These are phyloP conservation scores for Fusarium austroafricanum DNA, from an alignment of 2,329 filamentous ascomycete genomes.

Conservation along the genomic window DNA sequence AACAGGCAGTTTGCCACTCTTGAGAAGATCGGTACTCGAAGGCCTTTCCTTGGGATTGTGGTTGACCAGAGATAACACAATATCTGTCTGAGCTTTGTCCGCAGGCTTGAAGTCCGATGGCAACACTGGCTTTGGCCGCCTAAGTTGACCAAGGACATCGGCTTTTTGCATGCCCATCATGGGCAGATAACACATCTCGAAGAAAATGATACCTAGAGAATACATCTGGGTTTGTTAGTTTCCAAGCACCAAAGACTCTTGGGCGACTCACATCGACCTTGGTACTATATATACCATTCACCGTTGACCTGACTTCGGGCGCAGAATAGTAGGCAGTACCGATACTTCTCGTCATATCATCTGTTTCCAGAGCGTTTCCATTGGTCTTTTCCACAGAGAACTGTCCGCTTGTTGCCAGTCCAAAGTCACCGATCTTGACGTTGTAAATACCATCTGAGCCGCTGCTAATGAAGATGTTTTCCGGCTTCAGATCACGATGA, in stretches of 20 bases:
- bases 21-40: constrained; percentile 82
- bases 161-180: constrained; percentile 75
- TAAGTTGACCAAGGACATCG: constrained; percentile 73
- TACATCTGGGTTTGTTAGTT: constrained; percentile 76
- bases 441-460: constrained; percentile 81
- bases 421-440: constrained; percentile 97
- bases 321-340: constrained; percentile 92
- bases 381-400: constrained; percentile 70
- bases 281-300: constrained; percentile 82
- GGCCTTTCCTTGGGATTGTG: constrained; percentile 87
- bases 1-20: constrained; percentile 87
- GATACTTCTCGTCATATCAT: constrained; percentile 77
- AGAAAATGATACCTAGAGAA: constrained; percentile 96
- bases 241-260: background rate
- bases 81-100: constrained; percentile 79
- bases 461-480: constrained; percentile 90
- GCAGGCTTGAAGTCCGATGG: constrained; percentile 77
- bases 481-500: constrained; percentile 94
- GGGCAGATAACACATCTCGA: constrained; percentile 89
- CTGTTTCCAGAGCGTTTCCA: constrained; percentile 57
- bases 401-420: constrained; percentile 89
- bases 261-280: constrained; percentile 82
- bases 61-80: constrained; percentile 82
- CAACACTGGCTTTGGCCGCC: constrained; percentile 74
- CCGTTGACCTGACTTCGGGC: constrained; percentile 84